Evolutionary conservation across 2,329 filamentous ascomycete genomes (phyloP), one percentile per base, ranked within the genome.

Genomic region (Aspergillus brunneoviolaceus): DNA sequence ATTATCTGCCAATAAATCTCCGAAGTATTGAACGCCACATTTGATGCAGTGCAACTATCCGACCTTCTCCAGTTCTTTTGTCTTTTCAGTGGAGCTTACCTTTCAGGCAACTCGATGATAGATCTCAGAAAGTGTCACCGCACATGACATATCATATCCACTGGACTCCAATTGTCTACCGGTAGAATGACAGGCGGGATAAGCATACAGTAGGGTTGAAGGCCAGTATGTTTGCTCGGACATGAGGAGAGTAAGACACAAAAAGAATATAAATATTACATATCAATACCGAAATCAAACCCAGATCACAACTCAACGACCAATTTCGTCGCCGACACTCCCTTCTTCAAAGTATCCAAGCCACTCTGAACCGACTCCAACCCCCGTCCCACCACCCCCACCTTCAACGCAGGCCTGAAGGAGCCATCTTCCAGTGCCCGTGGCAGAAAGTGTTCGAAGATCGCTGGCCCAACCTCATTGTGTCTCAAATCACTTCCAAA

Each of bases 361-460:
- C 58, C 69, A 23, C 62, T 55, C 50, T 74, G 69, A 14, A 70
- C 59, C 5, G 48, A 33, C 45, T 69, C 65, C 11, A 74, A 55
- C 1, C 70, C 69, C 47, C 65, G 57, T 2, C 65, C 63, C 19
- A 68, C 59, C 21, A 72, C 57, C 23, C 59, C 11, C 2, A 68
- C 56, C 16, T 65, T 56, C 0, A 70, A 74, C 12, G 72, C 68
- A 48, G 68, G 61, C 59, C 68, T 62, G 59, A 74, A 71, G 54
- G 65, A 67, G 0, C 73, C 72, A 16, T 68, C 60, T 21, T 67
- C 72, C 58, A 81, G 57, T 1, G 77, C 79, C 9, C 62, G 48
- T 0, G 72, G 69, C 51, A 78, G 55, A 58, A 68, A 76, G 3
- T 72, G 62, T 7, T 58, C 63, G 56, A 62, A 77, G 6, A 77